phyloP scores from a whole-genome alignment of 108 stramenopile genomes.

The Nannochloropsis gaditana region DNA sequence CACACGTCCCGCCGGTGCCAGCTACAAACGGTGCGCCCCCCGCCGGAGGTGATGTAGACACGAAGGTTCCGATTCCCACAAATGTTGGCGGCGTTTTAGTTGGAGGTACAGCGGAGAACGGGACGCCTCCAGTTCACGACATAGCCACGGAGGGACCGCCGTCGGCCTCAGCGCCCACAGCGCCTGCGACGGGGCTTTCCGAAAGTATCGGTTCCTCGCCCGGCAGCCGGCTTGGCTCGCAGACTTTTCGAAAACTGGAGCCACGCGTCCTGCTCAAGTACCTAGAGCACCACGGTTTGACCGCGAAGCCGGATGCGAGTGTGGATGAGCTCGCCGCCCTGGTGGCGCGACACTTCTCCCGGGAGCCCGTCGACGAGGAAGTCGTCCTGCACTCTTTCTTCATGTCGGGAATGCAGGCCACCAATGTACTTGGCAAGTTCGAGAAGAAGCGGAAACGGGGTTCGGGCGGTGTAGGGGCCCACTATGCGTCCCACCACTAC shows the following conservation, averaged over 20 bases:
- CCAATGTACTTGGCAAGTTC: neutral
- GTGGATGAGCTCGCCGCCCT: neutral
- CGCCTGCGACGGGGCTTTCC: too few relatives aligned
- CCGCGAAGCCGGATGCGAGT: neutral
- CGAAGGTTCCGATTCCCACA: too few relatives aligned
- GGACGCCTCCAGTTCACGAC: too few relatives aligned
- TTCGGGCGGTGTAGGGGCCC: neutral
- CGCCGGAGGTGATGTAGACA: too few relatives aligned
- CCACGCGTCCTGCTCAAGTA: neutral
- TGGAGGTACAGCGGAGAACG: too few relatives aligned
- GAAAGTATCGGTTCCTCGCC: too few relatives aligned
- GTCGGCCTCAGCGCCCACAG: too few relatives aligned
- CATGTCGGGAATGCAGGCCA: conserved; percentile 13
- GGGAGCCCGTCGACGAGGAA: neutral
- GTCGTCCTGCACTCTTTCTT: conserved; percentile 17
- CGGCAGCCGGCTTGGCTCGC: neutral
- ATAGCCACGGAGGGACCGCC: too few relatives aligned
- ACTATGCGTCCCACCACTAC: conserved; percentile 6
- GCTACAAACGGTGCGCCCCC: too few relatives aligned
- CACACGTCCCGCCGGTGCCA: too few relatives aligned
- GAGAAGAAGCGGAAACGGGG: conserved; percentile 9
- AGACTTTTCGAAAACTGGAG: neutral
- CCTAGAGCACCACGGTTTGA: conserved; percentile 7
- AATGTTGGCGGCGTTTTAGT: too few relatives aligned
- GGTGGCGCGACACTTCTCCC: neutral